These are phyloP conservation scores for Paracoccidioides brasiliensis DNA, from an alignment of 2,329 filamentous ascomycete genomes.

Conservation along the genomic window DNA sequence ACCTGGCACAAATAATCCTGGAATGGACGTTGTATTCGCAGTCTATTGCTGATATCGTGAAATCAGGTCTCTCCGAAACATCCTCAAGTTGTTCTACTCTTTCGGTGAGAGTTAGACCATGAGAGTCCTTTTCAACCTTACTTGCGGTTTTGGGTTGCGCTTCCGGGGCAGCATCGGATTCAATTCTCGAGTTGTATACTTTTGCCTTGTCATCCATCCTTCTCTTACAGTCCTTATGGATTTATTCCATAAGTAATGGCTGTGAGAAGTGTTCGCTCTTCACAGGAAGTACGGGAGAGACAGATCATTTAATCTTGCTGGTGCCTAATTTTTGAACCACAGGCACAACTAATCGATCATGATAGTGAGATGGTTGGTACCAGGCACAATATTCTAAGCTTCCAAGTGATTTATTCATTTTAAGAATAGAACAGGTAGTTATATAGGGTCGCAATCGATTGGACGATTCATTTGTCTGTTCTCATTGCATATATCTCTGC, in stretches of 20 bases:
- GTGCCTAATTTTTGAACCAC: background rate
- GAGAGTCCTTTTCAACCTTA: background rate
- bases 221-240: background rate
- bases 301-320: background rate
- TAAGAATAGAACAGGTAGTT: too few relatives aligned
- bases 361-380: background rate
- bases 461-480: too few relatives aligned
- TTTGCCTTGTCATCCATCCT: background rate
- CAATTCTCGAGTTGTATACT: background rate
- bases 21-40: background rate
- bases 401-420: background rate
- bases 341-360: too few relatives aligned
- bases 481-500: too few relatives aligned
- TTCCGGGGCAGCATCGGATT: background rate
- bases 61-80: background rate
- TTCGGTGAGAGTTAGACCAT: background rate
- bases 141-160: background rate
- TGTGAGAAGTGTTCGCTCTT: background rate
- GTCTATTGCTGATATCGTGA: background rate
- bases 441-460: too few relatives aligned
- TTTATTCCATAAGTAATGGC: background rate
- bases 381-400: background rate
- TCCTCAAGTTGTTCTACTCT: background rate
- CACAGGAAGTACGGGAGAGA: background rate
- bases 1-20: background rate